phyloP scores from a whole-genome alignment of 164 flowering plant genomes.

The Amborella trichopoda region DNA sequence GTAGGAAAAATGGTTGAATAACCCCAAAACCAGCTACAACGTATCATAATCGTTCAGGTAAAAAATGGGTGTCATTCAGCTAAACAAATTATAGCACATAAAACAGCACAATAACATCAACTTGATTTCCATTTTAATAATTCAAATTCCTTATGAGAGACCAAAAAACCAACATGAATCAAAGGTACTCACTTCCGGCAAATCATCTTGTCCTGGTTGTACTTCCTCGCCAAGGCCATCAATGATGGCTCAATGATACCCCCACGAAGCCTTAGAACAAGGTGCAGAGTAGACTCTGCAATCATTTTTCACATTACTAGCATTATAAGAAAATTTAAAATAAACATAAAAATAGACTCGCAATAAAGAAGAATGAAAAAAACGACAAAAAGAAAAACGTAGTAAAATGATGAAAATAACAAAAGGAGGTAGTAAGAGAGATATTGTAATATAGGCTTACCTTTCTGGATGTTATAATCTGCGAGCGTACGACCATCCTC shows the following conservation, averaged over 20 bases:
- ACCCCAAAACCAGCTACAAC: too few species aligned
- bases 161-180: background rate
- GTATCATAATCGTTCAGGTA: too few species aligned
- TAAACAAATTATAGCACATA: too few species aligned
- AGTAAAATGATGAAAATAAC: background rate
- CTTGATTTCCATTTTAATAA: too few species aligned
- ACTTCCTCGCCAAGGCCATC: slow-evolving; percentile 22
- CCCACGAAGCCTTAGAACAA: slow-evolving; percentile 19
- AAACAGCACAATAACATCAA: too few species aligned
- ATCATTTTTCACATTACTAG: too few species aligned
- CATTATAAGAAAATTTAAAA: too few species aligned
- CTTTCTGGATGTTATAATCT: slow-evolving; percentile 3
- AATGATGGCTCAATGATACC: slow-evolving; percentile 19
- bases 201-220: slow-evolving; percentile 20
- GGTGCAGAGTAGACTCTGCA: slow-evolving; percentile 10
- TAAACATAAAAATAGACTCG: background rate
- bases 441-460: too few species aligned
- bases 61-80: too few species aligned
- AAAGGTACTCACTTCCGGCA: slow-evolving; percentile 15
- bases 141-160: background rate
- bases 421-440: background rate
- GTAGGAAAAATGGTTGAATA: too few species aligned
- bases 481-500: slow-evolving; percentile 2
- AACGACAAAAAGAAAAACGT: background rate
- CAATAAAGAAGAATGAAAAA: background rate